phyloP scores from a whole-genome alignment of 805 yeast species.

The Crinitomyces ghanaensis region DNA sequence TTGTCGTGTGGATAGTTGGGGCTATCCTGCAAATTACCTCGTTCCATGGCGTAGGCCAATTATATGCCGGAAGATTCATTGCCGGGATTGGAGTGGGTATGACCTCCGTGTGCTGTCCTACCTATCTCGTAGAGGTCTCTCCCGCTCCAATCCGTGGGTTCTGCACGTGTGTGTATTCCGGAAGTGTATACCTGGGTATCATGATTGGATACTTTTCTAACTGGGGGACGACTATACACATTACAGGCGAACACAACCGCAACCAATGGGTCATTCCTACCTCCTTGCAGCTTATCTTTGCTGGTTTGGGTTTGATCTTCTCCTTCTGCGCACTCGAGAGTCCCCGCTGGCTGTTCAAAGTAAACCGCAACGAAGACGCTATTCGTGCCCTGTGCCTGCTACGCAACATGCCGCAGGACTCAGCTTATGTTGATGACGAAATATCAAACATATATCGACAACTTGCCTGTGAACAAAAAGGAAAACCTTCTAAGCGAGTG shows the following conservation, averaged over 20 bases:
- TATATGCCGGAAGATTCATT: slow-evolving; percentile 43
- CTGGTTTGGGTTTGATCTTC: slow-evolving; percentile 34
- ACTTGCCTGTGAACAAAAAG: slow-evolving; percentile 28
- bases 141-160: slow-evolving; percentile 43
- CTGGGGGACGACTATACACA: slow-evolving; percentile 41
- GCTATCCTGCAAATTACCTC: slow-evolving; percentile 40
- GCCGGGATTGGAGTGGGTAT: slow-evolving; percentile 50
- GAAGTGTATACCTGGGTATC: slow-evolving; percentile 47
- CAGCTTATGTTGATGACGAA: slow-evolving; percentile 41
- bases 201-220: slow-evolving; percentile 38
- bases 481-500: slow-evolving; percentile 9
- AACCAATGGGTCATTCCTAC: slow-evolving; percentile 46
- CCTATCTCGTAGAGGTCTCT: slow-evolving; percentile 42
- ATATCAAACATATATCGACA: slow-evolving; percentile 40
- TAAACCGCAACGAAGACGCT: slow-evolving; percentile 32
- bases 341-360: slow-evolving; percentile 42
- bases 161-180: slow-evolving; percentile 42
- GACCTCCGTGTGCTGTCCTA: slow-evolving; percentile 45
- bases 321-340: slow-evolving; percentile 38
- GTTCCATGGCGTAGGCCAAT: slow-evolving; percentile 27
- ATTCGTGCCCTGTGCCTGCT: slow-evolving; percentile 30
- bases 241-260: slow-evolving; percentile 26
- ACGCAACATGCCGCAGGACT: slow-evolving; percentile 35
- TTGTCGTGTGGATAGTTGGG: slow-evolving; percentile 35
- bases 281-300: slow-evolving; percentile 35